phyloP scores from a whole-genome alignment of 2,329 filamentous ascomycete species.

The Hyphodiscus sp. region DNA sequence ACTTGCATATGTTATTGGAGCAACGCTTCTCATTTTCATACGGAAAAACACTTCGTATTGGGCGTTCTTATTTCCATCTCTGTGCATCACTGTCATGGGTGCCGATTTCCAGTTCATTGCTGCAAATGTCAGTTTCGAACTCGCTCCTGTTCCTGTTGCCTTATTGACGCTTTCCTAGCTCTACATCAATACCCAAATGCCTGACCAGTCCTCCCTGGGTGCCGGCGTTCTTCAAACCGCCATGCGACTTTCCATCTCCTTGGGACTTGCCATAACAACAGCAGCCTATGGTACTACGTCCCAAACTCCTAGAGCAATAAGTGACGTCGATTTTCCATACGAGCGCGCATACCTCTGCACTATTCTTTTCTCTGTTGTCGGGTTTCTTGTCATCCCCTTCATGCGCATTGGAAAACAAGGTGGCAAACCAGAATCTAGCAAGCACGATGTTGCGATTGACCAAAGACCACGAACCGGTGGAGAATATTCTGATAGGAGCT shows the following conservation, averaged over 20 bases:
- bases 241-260: conserved; percentile 39
- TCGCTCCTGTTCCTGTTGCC: not conserved
- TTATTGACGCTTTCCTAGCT: conserved; percentile 38
- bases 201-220: conserved; percentile 54
- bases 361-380: conserved; percentile 36
- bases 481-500: conserved; percentile 4
- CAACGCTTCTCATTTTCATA: conserved; percentile 51
- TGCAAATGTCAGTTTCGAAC: conserved; percentile 46
- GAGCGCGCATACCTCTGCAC: conserved; percentile 45
- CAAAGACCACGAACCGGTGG: conserved; percentile 1
- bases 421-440: not conserved
- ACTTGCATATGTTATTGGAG: conserved; percentile 34
- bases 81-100: conserved; percentile 56
- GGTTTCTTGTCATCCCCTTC: conserved; percentile 44
- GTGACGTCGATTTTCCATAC: conserved; percentile 42
- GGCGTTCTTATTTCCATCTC: conserved; percentile 56
- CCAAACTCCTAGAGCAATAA: conserved; percentile 28
- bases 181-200: conserved; percentile 62
- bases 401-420: conserved; percentile 48
- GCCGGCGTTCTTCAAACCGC: conserved; percentile 64
- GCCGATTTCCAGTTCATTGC: conserved; percentile 67
- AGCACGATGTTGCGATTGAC: not conserved
- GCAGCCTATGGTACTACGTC: conserved; percentile 41
- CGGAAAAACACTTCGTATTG: conserved; percentile 51
- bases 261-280: conserved; percentile 56